Conservation (phyloP, 2,329 filamentous ascomycete species). For the Nectriaceae sp. region DNA sequence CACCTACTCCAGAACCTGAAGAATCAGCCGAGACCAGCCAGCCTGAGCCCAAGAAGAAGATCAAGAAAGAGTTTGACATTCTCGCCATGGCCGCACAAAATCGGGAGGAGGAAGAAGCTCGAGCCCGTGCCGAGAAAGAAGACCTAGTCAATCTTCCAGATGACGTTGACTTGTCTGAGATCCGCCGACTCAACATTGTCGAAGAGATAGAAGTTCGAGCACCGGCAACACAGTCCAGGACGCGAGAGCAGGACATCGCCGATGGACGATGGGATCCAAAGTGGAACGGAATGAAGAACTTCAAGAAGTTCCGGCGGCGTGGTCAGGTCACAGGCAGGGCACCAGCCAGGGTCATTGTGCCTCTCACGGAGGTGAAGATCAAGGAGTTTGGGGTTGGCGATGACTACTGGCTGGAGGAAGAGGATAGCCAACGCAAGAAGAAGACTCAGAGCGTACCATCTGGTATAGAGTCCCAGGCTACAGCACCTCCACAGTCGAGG, state of each 20-base stretch:
- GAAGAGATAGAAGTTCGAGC: constrained; percentile 71
- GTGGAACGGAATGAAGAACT: constrained; percentile 96
- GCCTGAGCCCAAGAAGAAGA: constrained; percentile 44
- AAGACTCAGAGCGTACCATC: constrained; percentile 29
- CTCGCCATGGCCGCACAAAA: constrained; percentile 64
- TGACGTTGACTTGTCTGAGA: constrained; percentile 70
- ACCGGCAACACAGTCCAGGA: constrained; percentile 30
- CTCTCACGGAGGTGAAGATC: constrained; percentile 68
- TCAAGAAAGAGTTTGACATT: constrained; percentile 67
- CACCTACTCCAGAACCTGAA: constrained; percentile 26
- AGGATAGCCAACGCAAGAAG: constrained; percentile 34
- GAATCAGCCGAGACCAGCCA: constrained; percentile 14
- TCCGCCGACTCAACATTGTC: constrained; percentile 74
- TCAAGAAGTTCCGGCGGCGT: constrained; percentile 78
- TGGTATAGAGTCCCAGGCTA: constrained; percentile 17
- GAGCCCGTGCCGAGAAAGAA: constrained; percentile 54
- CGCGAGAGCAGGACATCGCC: constrained; percentile 51
- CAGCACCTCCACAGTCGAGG: constrained; percentile 9
- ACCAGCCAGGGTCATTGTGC: constrained; percentile 61
- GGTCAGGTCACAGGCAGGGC: constrained; percentile 50
- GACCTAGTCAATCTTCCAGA: constrained; percentile 54
- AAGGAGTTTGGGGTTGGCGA: constrained; percentile 76
- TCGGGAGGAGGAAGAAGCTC: constrained; percentile 68
- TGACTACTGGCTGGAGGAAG: constrained; percentile 71
- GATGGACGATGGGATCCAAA: constrained; percentile 75